phyloP scores from a whole-genome alignment of 805 yeast genomes.

The Metschnikowia gelsemii region DNA sequence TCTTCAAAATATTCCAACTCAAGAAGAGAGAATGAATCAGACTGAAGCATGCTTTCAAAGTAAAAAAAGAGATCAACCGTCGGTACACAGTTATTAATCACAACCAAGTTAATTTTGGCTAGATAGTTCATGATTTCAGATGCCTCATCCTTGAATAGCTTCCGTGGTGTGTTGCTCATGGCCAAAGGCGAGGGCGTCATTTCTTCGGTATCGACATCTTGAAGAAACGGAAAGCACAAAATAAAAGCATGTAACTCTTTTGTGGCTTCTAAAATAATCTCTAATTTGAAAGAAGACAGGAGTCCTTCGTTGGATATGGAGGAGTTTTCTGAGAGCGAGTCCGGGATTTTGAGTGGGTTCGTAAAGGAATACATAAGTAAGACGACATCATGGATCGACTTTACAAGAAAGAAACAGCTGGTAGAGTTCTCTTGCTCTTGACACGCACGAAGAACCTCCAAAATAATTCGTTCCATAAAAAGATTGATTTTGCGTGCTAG shows the following conservation, averaged over 20 bases:
- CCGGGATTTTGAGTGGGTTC: slow-evolving; percentile 17
- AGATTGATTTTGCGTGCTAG: slow-evolving; percentile 13
- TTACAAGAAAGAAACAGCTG: slow-evolving; percentile 14
- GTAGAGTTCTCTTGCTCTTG: slow-evolving; percentile 6
- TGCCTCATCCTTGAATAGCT: slow-evolving; percentile 12
- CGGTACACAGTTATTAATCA: slow-evolving; percentile 19
- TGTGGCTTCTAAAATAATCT: slow-evolving; percentile 11
- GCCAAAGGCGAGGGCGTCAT: neutral
- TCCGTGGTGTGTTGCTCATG: slow-evolving; percentile 15
- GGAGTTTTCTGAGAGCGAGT: slow-evolving; percentile 7
- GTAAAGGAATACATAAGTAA: slow-evolving; percentile 16
- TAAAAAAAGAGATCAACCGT: slow-evolving; percentile 31
- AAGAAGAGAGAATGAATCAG: slow-evolving; percentile 7
- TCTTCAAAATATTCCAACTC: slow-evolving; percentile 20
- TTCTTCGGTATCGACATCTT: neutral
- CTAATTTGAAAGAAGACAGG: slow-evolving; percentile 6
- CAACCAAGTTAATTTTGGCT: slow-evolving; percentile 14
- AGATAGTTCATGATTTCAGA: slow-evolving; percentile 11
- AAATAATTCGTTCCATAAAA: slow-evolving; percentile 14
- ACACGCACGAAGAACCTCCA: slow-evolving; percentile 14
- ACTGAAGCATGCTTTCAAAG: slow-evolving; percentile 27
- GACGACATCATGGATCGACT: slow-evolving; percentile 14
- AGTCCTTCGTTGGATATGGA: neutral
- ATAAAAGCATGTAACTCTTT: slow-evolving; percentile 7
- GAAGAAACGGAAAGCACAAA: slow-evolving; percentile 4